Base-by-base conservation (phyloP, 768 basidiomycete genomes). In the Inosperma sp. region DNA sequence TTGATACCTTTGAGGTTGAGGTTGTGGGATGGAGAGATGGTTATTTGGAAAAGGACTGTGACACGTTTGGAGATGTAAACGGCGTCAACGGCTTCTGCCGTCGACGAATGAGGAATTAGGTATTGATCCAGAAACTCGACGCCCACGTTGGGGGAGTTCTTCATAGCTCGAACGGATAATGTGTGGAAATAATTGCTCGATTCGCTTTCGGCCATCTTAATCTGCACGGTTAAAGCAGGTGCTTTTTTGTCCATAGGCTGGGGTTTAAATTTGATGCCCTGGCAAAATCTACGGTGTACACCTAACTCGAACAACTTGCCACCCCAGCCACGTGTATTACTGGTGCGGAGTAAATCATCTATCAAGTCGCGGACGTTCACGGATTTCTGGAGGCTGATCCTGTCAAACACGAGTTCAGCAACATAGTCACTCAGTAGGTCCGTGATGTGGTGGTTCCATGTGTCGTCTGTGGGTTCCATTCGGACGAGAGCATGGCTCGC, bases 31-130 rank as follows among this genome's bases (percentile, higher is more conserved):
- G 45, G 45, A 35, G 45, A 47, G 30, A 47, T 25, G 27, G 44
- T 46, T 13, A 46, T 46, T 34, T 30, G 44, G 29, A 46, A 46
- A 4, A 46, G 17, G 33, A 46, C 44, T 1, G 44, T 46, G 13
- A 46, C 43, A 10, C 21, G 6, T 22, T 45, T 16, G 9, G 27
- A 17, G 23, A 45, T 45, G 31, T 1, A 5, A 16, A 31, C 25
- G 14, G 12, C 16, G 31, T 45, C 27, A 16, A 45, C 19, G 44
- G 44, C 19, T 45, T 45, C 25, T 10, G 23, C 44, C 22, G 25
- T 45, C 21, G 44, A 27, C 19, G 44, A 45, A 45, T 27, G 44
- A 33, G 44, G 44, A 30, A 45, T 45, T 19, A 45, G 27, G 23
- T 45, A 45, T 19, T 45, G 44, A 45, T 30, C 21, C 26, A 45